A percentile compares a stretch with the other conserved stretches of the same genome.
Evolutionary conservation across 2,329 filamentous ascomycete genomes (phyloP).

Genomic region (Diaporthe helianthi): DNA sequence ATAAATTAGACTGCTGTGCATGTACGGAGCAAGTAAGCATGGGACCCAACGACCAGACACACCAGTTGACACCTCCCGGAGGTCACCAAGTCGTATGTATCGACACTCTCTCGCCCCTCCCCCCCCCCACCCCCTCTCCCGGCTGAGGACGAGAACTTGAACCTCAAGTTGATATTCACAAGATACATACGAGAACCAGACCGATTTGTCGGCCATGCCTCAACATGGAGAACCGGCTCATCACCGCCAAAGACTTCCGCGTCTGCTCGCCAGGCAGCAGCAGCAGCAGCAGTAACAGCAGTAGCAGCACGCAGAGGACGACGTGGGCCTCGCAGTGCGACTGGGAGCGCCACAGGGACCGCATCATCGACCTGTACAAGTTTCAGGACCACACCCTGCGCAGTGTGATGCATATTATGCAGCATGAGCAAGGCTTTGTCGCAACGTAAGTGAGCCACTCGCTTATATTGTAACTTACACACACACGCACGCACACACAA

Average conservation of each 20-base stretch:
- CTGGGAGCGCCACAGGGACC: conserved; percentile 34
- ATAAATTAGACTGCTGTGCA: too few species aligned
- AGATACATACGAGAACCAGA: neutral
- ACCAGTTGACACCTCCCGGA: too few species aligned
- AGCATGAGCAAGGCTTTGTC: conserved; percentile 34
- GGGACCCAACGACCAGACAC: neutral
- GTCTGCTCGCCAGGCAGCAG: neutral
- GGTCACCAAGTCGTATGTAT: conserved; percentile 10
- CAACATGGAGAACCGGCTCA: neutral
- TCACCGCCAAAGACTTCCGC: conserved; percentile 1
- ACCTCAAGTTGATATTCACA: too few species aligned
- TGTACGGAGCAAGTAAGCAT: conserved; percentile 13
- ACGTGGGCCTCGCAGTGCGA: conserved; percentile 27
- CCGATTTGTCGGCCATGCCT: conserved; percentile 7
- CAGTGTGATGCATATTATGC: conserved; percentile 39
- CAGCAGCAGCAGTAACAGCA: neutral
- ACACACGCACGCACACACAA: neutral
- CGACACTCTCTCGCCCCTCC: too few species aligned
- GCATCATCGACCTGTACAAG: conserved; percentile 39
- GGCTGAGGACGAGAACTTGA: neutral
- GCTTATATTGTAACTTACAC: too few species aligned
- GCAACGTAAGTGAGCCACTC: conserved; percentile 35
- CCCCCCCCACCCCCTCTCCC: too few species aligned
- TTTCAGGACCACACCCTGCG: conserved; percentile 32
- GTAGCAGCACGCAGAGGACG: neutral